Conservation (phyloP, 2,329 filamentous ascomycete genomes). For the Oidium heveae region DNA sequence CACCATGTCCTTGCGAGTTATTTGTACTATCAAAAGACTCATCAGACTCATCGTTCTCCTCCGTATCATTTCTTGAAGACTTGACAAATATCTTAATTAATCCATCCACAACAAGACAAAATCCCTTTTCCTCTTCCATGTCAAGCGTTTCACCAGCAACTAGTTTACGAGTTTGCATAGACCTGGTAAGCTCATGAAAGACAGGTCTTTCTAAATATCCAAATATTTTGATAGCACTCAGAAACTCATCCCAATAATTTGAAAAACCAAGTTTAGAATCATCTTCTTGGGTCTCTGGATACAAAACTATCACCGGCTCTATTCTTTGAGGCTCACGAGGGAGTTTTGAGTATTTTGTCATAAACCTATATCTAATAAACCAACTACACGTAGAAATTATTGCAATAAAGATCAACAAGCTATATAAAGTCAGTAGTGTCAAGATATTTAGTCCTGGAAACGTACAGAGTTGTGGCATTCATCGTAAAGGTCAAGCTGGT, state of each 20-base stretch:
- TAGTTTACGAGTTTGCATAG: slow-evolving; percentile 92
- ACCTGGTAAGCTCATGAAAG: slow-evolving; percentile 89
- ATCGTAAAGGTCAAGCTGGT: slow-evolving; percentile 91
- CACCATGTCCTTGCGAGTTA: slow-evolving; percentile 30
- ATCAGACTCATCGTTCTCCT: slow-evolving; percentile 18
- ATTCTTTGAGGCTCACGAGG: slow-evolving; percentile 89
- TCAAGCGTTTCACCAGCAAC: slow-evolving; percentile 90
- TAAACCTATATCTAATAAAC: slow-evolving; percentile 81
- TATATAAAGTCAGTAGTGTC: slow-evolving; percentile 13
- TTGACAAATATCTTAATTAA: slow-evolving; percentile 96
- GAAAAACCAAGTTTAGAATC: slow-evolving; percentile 73
- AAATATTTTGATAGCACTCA: slow-evolving; percentile 97
- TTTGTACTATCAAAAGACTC: slow-evolving; percentile 35
- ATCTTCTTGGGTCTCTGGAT: slow-evolving; percentile 75
- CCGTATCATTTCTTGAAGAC: slow-evolving; percentile 34
- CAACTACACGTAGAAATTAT: slow-evolving; percentile 72
- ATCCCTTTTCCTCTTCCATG: slow-evolving; percentile 91
- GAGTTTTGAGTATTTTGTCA: slow-evolving; percentile 89
- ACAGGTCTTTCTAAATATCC: slow-evolving; percentile 89
- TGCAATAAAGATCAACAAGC: slow-evolving; percentile 50
- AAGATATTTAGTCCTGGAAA: slow-evolving; percentile 4
- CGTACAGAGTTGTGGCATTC: slow-evolving; percentile 89
- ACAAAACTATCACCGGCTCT: slow-evolving; percentile 83
- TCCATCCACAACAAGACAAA: slow-evolving; percentile 91
- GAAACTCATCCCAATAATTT: slow-evolving; percentile 94